phyloP scores from a whole-genome alignment of 805 yeast genomes.

The Ogataea salicorniae region DNA sequence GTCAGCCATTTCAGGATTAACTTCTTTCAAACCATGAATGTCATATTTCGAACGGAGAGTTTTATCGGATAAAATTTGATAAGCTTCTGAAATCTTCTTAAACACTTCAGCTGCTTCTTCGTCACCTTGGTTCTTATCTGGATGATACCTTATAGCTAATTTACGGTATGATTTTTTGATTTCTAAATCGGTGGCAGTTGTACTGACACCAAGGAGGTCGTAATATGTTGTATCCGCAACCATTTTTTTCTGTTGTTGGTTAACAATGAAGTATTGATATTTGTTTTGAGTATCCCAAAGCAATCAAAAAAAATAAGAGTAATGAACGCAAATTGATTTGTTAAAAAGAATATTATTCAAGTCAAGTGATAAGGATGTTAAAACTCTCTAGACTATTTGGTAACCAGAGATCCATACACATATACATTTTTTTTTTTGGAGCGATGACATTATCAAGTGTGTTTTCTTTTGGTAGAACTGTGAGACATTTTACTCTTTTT shows the following conservation, averaged over 20 bases:
- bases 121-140: constrained; percentile 95
- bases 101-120: constrained; percentile 84
- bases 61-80: constrained; percentile 74
- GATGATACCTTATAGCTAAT: constrained; percentile 85
- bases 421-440: neutral
- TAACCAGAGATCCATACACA: neutral
- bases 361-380: no score
- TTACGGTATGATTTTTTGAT: constrained; percentile 92
- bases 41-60: constrained; percentile 71
- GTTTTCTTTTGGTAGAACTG: neutral
- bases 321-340: no score
- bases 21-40: constrained; percentile 54
- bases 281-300: neutral
- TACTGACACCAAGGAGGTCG: constrained; percentile 65
- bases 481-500: no score
- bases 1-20: constrained; percentile 67
- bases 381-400: neutral
- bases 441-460: neutral
- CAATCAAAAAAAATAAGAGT: neutral
- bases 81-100: constrained; percentile 70
- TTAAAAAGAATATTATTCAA: no score
- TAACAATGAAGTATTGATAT: neutral
- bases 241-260: constrained; percentile 36
- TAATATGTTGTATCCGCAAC: constrained; percentile 85
- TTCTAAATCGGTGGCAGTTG: constrained; percentile 70